A percentile compares a stretch with the other conserved stretches of the same genome.
Evolutionary conservation across 805 yeast species (phyloP).

Genomic region (Grigorovia transvaalensis): DNA sequence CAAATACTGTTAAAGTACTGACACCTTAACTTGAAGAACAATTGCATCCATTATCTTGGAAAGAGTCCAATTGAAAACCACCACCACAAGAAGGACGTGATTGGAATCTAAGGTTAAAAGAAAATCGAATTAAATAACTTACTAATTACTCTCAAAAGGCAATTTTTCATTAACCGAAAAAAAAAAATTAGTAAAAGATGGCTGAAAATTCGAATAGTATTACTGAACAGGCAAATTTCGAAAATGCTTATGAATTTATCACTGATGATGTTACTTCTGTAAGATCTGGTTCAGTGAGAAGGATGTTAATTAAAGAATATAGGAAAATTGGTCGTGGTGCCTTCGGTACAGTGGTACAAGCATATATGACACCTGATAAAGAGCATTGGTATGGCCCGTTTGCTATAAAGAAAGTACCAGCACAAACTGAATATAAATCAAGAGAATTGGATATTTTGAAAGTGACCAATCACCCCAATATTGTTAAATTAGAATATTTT

Average conservation of each 20-base stretch:
- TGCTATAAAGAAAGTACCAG: slow-evolving; percentile 78
- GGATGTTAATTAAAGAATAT: slow-evolving; percentile 63
- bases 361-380: slow-evolving; percentile 38
- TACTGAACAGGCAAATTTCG: not conserved
- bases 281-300: slow-evolving; percentile 39
- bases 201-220: not conserved
- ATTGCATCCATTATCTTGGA: too few species aligned
- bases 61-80: too few species aligned
- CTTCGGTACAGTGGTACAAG: slow-evolving; percentile 76
- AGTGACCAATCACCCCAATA: slow-evolving; percentile 70
- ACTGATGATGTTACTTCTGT: slow-evolving; percentile 57
- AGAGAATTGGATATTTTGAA: slow-evolving; percentile 71
- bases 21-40: too few species aligned
- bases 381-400: slow-evolving; percentile 64
- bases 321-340: slow-evolving; percentile 80
- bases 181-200: not conserved
- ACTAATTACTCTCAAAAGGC: too few species aligned
- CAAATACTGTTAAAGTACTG: too few species aligned
- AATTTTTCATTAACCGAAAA: too few species aligned
- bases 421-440: slow-evolving; percentile 77
- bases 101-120: too few species aligned
- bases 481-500: slow-evolving; percentile 57
- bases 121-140: too few species aligned
- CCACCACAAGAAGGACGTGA: too few species aligned
- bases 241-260: slow-evolving; percentile 32